A percentile compares a stretch with the other conserved stretches of the same genome.
phyloP scores from a whole-genome alignment of 352 stramenopile species.

The Globisporangium ultimum region DNA sequence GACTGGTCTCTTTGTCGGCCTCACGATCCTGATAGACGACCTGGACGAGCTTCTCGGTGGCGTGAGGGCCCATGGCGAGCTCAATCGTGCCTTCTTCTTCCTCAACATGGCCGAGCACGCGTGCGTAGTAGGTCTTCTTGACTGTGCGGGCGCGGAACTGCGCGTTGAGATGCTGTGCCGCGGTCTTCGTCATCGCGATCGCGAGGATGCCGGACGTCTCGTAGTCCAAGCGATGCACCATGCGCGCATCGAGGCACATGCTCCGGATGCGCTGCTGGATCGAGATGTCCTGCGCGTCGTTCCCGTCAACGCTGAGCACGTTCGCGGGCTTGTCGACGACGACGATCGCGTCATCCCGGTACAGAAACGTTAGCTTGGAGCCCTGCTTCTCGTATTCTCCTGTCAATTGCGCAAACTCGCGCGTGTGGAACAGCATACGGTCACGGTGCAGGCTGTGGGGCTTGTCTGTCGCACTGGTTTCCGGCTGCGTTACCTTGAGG shows the following conservation, averaged over 20 bases:
- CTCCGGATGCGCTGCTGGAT: constrained; percentile 39
- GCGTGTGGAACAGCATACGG: constrained; percentile 42
- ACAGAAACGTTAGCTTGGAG: constrained; percentile 27
- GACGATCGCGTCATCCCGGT: constrained; percentile 45
- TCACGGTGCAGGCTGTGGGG: constrained; percentile 23
- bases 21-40: constrained; percentile 20
- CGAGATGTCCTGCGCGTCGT: constrained; percentile 28
- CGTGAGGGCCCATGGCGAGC: constrained; percentile 49
- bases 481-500: constrained; percentile 25
- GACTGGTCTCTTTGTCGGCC: neutral
- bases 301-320: constrained; percentile 59
- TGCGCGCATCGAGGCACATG: constrained; percentile 49
- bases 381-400: constrained; percentile 6
- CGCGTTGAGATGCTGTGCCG: constrained; percentile 55
- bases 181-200: constrained; percentile 53
- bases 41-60: constrained; percentile 45
- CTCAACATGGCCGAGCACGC: constrained; percentile 38
- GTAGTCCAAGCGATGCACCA: constrained; percentile 78
- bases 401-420: constrained; percentile 27
- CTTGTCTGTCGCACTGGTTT: constrained; percentile 10
- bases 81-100: constrained; percentile 25
- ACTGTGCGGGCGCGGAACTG: constrained; percentile 63
- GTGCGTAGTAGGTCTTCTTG: constrained; percentile 59
- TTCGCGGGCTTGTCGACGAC: constrained; percentile 63
- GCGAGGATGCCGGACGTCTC: constrained; percentile 74